Percentiles rank a stretch among this genome's conserved stretches.
phyloP scores from a whole-genome alignment of 208 protist genomes.

The Crithidia bombi region DNA sequence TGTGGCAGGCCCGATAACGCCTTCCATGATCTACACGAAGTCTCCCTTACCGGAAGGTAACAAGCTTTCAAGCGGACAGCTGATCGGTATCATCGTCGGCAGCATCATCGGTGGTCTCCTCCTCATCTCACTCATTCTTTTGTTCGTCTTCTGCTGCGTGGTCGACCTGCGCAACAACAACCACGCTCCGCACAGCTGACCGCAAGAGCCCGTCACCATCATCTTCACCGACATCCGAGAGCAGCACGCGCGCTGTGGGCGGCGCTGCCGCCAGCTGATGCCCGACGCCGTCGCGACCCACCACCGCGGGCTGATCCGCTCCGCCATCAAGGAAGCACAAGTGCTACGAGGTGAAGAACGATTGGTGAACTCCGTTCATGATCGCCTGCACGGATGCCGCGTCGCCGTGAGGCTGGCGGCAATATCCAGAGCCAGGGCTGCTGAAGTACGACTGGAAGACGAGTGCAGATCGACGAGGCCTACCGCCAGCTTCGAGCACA shows the following conservation, averaged over 20 bases:
- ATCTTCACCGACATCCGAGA: slow-evolving; percentile 79
- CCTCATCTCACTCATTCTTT: slow-evolving; percentile 12
- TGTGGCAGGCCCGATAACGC: slow-evolving; percentile 19
- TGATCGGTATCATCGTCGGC: slow-evolving; percentile 7
- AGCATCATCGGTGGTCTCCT: neutral
- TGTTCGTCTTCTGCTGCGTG: slow-evolving; percentile 11
- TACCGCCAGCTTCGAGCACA: slow-evolving; percentile 64
- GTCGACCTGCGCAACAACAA: slow-evolving; percentile 43
- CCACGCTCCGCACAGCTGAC: slow-evolving; percentile 47
- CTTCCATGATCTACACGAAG: slow-evolving; percentile 41
- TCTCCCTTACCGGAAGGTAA: neutral
- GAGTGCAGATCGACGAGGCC: slow-evolving; percentile 40
- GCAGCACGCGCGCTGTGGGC: slow-evolving; percentile 77
- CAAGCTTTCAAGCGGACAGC: neutral
- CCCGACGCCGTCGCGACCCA: slow-evolving; percentile 57
- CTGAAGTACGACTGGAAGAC: slow-evolving; percentile 61
- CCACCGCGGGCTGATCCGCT: slow-evolving; percentile 70
- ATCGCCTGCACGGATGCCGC: slow-evolving; percentile 63
- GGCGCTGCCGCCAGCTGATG: slow-evolving; percentile 51
- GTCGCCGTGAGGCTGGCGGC: slow-evolving; percentile 45
- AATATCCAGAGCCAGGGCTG: slow-evolving; percentile 55
- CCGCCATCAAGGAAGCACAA: slow-evolving; percentile 56
- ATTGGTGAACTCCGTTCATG: slow-evolving; percentile 90
- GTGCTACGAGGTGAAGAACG: slow-evolving; percentile 87
- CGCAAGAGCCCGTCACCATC: slow-evolving; percentile 42